Evolutionary conservation across 495 filamentous ascomycete genomes (phyloP), one percentile per base, ranked within the genome.

Genomic region (Geoglossum glabrum): DNA sequence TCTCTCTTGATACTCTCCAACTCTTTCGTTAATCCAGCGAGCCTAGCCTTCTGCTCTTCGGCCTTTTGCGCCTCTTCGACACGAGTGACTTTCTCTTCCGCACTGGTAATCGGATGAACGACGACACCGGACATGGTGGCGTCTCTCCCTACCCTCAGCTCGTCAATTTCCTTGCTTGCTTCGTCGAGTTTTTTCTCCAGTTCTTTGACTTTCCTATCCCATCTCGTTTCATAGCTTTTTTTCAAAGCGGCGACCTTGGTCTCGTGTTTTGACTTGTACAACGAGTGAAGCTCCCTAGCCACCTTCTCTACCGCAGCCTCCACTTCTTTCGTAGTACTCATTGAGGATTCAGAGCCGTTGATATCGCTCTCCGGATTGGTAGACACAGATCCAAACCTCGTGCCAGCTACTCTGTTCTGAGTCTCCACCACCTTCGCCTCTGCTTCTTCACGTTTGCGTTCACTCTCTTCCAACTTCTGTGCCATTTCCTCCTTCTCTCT

Each of bases 181-280:
- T 82, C 74, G 49, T 82, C 79, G 15, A 94, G 67, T 57, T 82
- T 79, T 1, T 68, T 70, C 67, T 95, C 84, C 1, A 90, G 78
- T 61, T 87, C 84, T 28, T 75, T 74, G 31, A 87, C 72, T 60
- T 83, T 87, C 72, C 92, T 90, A 66, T 93, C 87, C 81, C 86
- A 89, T 50, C 90, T 80, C 45, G 75, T 75, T 64, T 95, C 87
- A 69, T 96, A 97, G 67, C 83, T 89, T 68, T 95, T 95, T 72
- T 96, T 96, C 58, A 98, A 74, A 8, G 88, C 89, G 0, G 84
- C 78, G 27, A 97, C 90, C 71, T 98, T 98, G 50, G 80, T 84
- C 71, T 95, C 90, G 66, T 98, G 93, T 66, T 98, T 98, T 66
- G 79, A 77, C 70, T 95, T 96, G 74, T 98, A 98, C n/a, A 95